phyloP scores from a whole-genome alignment of 2,329 filamentous ascomycete species.

The Escovopsis sp. region DNA sequence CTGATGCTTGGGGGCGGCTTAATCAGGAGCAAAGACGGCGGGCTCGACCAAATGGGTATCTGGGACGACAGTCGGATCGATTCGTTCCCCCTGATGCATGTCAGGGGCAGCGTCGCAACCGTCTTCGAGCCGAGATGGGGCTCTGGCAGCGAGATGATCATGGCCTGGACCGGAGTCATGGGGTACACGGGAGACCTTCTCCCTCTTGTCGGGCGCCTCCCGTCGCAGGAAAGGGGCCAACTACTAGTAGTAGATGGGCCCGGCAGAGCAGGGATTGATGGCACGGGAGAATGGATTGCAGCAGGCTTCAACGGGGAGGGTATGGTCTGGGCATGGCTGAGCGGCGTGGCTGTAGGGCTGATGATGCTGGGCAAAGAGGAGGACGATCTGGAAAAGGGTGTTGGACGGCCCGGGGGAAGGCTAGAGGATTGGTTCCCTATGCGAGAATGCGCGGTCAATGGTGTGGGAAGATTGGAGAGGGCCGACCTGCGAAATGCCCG shows the following conservation, averaged over 20 bases:
- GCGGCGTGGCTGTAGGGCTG: conserved; percentile 28
- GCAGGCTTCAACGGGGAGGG: conserved; percentile 36
- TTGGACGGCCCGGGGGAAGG: conserved; percentile 21
- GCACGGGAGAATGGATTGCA: conserved; percentile 32
- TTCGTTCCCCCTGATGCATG: conserved; percentile 21
- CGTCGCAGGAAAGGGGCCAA: conserved; percentile 5
- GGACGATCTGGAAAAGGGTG: conserved; percentile 12
- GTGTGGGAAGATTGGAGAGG: conserved; percentile 18
- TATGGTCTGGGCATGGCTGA: conserved; percentile 38
- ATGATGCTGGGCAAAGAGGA: conserved; percentile 28
- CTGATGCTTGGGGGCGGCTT: conserved; percentile 41
- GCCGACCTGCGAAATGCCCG: conserved; percentile 20
- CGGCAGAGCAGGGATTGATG: conserved; percentile 1
- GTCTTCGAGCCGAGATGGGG: conserved; percentile 26
- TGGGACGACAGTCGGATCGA: conserved; percentile 29
- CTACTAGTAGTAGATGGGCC: neutral
- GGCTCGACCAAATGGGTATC: conserved; percentile 29
- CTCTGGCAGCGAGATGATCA: conserved; percentile 15
- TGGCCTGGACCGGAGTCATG: conserved; percentile 34
- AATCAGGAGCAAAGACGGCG: conserved; percentile 23
- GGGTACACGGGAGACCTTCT: conserved; percentile 31
- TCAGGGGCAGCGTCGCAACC: conserved; percentile 25
- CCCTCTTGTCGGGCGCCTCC: conserved; percentile 33
- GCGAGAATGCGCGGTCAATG: conserved; percentile 18
- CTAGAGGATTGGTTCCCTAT: conserved; percentile 26